These are phyloP conservation scores for Candida ponderosae DNA, from an alignment of 805 yeast genomes.

Conservation along the genomic window DNA sequence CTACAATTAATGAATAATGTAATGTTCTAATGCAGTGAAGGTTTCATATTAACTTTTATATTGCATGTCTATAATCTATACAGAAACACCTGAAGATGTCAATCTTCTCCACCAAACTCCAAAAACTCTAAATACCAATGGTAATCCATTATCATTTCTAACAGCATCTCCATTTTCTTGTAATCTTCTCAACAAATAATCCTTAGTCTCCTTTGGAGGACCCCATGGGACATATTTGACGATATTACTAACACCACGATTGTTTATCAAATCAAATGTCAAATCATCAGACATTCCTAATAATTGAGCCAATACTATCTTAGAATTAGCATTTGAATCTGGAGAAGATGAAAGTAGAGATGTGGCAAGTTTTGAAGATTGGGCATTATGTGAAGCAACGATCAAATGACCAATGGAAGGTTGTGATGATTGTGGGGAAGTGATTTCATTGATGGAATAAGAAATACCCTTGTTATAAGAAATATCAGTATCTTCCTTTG, in stretches of 20 bases:
- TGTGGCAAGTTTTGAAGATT: slow-evolving; percentile 70
- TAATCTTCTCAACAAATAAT: slow-evolving; percentile 77
- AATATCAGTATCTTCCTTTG: slow-evolving; percentile 74
- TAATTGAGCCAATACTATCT: slow-evolving; percentile 82
- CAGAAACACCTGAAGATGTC: slow-evolving; percentile 3
- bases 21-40: background rate
- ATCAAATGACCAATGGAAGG: slow-evolving; percentile 68
- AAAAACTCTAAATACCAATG: slow-evolving; percentile 50
- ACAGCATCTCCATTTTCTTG: slow-evolving; percentile 97
- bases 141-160: slow-evolving; percentile 75
- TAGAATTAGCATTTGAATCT: slow-evolving; percentile 32
- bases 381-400: slow-evolving; percentile 84
- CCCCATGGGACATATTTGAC: slow-evolving; percentile 98
- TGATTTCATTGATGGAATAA: slow-evolving; percentile 51
- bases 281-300: slow-evolving; percentile 94
- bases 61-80: background rate
- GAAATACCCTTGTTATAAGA: slow-evolving; percentile 68
- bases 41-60: background rate
- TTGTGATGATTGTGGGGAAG: slow-evolving; percentile 29
- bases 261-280: slow-evolving; percentile 62
- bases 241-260: slow-evolving; percentile 62
- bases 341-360: slow-evolving; percentile 32
- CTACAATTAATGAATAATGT: background rate
- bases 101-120: slow-evolving; percentile 26
- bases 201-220: slow-evolving; percentile 89